Percentiles rank a stretch among this genome's conserved stretches.
phyloP scores from a whole-genome alignment of 257 asterid species.

The Nyctanthes arbortristis region DNA sequence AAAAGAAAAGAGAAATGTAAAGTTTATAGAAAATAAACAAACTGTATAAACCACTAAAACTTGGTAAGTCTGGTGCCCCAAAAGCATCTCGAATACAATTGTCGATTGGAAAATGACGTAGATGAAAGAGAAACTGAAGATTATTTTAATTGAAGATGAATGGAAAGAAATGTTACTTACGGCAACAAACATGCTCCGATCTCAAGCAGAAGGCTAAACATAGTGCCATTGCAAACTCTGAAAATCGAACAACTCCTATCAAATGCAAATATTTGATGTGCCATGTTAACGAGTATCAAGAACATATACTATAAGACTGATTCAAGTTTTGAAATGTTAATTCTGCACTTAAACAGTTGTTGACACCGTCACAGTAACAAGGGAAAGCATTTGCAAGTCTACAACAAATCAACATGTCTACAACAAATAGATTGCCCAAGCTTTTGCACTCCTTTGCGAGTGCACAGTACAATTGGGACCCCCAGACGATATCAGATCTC shows the following conservation, averaged over 20 bases:
- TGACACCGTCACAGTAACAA: neutral
- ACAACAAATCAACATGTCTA: constrained; percentile 8
- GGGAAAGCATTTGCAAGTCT: constrained; percentile 11
- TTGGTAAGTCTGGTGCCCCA: too few species aligned
- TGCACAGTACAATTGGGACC: neutral
- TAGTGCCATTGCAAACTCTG: neutral
- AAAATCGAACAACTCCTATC: neutral
- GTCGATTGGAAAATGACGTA: too few species aligned
- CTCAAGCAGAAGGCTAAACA: too few species aligned
- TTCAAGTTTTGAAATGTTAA: constrained; percentile 17
- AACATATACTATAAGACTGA: neutral
- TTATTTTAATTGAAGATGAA: too few species aligned
- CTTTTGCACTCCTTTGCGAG: constrained; percentile 1
- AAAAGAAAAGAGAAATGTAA: too few species aligned
- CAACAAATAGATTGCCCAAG: constrained; percentile 15
- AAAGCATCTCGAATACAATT: too few species aligned
- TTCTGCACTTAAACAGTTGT: constrained; percentile 34
- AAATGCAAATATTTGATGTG: neutral
- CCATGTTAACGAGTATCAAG: neutral
- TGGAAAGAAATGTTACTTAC: too few species aligned
- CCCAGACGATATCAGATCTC: constrained; percentile 21
- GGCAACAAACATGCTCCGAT: too few species aligned
- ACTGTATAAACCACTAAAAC: too few species aligned
- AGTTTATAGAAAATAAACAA: too few species aligned
- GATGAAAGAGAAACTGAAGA: too few species aligned